Evolutionary conservation across 345 rosid genomes (phyloP).

Genomic region (Hypericum perforatum): DNA sequence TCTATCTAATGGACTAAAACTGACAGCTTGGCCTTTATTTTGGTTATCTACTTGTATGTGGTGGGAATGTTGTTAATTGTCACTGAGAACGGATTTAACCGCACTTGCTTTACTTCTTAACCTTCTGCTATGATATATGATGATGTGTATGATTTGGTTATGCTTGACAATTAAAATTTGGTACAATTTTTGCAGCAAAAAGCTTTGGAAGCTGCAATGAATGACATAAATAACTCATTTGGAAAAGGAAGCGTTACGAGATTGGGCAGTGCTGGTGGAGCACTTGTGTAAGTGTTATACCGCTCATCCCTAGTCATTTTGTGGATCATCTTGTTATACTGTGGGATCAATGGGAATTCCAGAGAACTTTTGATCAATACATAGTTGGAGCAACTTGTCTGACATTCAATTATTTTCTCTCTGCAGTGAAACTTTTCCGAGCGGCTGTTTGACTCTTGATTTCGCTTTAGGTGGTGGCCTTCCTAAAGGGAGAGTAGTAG

Average conservation of each 20-base stretch:
- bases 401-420: slow-evolving; percentile 8
- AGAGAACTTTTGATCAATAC: background rate
- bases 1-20: too few species aligned
- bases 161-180: background rate
- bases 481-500: slow-evolving; percentile 91
- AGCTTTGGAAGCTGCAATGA: slow-evolving; percentile 90
- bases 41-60: background rate
- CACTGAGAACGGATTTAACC: background rate
- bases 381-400: background rate
- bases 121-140: background rate
- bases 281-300: slow-evolving; percentile 58
- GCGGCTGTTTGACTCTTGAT: slow-evolving; percentile 88
- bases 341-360: background rate
- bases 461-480: slow-evolving; percentile 95
- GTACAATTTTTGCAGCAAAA: slow-evolving; percentile 49
- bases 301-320: background rate
- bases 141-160: background rate
- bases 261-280: slow-evolving; percentile 94
- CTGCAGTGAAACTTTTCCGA: slow-evolving; percentile 81
- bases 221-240: slow-evolving; percentile 76
- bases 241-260: slow-evolving; percentile 95
- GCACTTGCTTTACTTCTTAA: background rate
- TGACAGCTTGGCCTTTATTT: background rate
- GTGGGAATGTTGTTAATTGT: background rate
- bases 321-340: background rate